A percentile compares a stretch with the other conserved stretches of the same genome.
Conservation (phyloP, 768 basidiomycete genomes). For the Lentinula guzmanii region DNA sequence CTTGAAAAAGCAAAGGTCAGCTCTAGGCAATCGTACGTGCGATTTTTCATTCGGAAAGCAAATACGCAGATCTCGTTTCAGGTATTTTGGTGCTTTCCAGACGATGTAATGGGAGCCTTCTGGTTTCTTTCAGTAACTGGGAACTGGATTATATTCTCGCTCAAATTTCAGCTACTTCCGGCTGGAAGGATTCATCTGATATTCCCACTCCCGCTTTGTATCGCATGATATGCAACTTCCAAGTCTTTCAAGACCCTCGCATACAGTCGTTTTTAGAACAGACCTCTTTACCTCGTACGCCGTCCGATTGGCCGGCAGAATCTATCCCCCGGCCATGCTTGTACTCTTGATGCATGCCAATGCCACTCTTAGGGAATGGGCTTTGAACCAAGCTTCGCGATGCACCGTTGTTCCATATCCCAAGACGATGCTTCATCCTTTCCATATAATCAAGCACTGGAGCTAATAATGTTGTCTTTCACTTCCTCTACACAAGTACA, state of each 20-base stretch:
- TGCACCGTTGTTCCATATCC: conserved; percentile 34
- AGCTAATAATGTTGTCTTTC: conserved; percentile 30
- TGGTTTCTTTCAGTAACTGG: conserved; percentile 62
- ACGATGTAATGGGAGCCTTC: conserved; percentile 47
- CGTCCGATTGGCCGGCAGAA: conserved; percentile 51
- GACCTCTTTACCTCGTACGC: conserved; percentile 26
- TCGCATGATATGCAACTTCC: conserved; percentile 58
- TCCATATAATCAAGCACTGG: conserved; percentile 41
- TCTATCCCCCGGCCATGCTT: conserved; percentile 53
- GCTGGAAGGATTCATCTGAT: conserved; percentile 25
- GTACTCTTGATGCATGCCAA: conserved; percentile 49
- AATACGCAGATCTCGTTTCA: conserved; percentile 23
- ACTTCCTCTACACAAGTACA: conserved; percentile 4
- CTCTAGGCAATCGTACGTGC: conserved; percentile 68
- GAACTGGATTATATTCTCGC: conserved; percentile 48
- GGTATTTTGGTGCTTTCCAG: conserved; percentile 67
- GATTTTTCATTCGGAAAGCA: background rate
- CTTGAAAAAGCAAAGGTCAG: conserved; percentile 58
- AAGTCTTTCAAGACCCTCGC: conserved; percentile 44
- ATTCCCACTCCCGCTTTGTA: conserved; percentile 49
- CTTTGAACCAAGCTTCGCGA: conserved; percentile 36
- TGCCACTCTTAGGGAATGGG: conserved; percentile 52
- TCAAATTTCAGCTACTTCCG: conserved; percentile 28
- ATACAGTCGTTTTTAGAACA: conserved; percentile 37
- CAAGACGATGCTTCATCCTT: conserved; percentile 35